Conservation (phyloP, 2,329 filamentous ascomycete genomes). For the Pseudopyrenochaeta lycopersici region DNA sequence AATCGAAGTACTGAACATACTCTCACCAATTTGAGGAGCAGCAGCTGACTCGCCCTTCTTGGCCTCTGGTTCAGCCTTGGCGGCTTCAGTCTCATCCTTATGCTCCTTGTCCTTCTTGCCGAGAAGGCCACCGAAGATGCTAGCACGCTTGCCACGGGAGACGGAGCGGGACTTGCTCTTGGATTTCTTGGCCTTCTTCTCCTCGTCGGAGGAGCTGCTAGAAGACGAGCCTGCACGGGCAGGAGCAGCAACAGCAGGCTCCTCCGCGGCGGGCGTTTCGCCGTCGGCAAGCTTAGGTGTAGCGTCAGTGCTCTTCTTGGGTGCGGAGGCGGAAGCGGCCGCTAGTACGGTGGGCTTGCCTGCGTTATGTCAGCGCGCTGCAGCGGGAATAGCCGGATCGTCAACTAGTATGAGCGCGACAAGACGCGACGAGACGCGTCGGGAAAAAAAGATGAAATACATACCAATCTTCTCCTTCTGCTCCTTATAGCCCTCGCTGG, state of each 20-base stretch:
- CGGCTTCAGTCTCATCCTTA: constrained; percentile 51
- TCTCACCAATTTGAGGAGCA: constrained; percentile 42
- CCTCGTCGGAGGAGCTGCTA: constrained; percentile 56
- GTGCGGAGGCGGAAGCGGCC: constrained; percentile 51
- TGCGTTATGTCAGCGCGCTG: constrained; percentile 49
- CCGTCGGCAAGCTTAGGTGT: constrained; percentile 50
- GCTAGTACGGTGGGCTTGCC: constrained; percentile 53
- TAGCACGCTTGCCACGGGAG: constrained; percentile 65
- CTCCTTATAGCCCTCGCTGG: constrained; percentile 88
- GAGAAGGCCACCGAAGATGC: constrained; percentile 66
- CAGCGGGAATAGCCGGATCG: constrained; percentile 43
- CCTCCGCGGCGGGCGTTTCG: constrained; percentile 34
- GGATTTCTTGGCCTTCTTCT: constrained; percentile 56
- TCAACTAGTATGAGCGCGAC: constrained; percentile 28
- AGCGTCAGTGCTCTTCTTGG: constrained; percentile 60
- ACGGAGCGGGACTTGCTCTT: constrained; percentile 68
- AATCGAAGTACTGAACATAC: constrained; percentile 26
- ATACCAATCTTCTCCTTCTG: constrained; percentile 76
- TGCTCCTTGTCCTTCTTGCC: constrained; percentile 68
- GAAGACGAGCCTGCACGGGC: constrained; percentile 51
- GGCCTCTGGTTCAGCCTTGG: constrained; percentile 44
- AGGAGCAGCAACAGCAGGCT: constrained; percentile 25
- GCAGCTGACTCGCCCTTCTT: constrained; percentile 42
- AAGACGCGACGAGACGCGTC: constrained; percentile 11
- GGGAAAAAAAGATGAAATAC: constrained; percentile 38